Evolutionary conservation across 495 filamentous ascomycete genomes (phyloP).

Genomic region (Platismatia glauca): DNA sequence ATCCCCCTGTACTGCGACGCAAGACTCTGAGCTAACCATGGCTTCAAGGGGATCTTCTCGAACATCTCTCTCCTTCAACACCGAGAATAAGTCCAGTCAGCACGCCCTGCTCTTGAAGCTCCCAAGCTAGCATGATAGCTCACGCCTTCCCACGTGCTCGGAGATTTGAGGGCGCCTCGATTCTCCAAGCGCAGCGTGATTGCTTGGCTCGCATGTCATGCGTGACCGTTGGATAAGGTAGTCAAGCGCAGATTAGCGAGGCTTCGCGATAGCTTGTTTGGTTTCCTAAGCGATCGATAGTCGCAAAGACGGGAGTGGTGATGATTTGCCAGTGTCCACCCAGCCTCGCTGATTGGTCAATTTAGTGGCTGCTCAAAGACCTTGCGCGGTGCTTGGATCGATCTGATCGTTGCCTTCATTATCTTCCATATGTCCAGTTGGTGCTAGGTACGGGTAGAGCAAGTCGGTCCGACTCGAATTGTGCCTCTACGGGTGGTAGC

Average conservation of each 20-base stretch:
- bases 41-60: not conserved
- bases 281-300: not conserved
- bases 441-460: slow-evolving; percentile 10
- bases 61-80: not conserved
- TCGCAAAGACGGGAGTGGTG: not conserved
- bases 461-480: not conserved
- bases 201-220: slow-evolving; percentile 8
- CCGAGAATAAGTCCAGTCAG: not conserved
- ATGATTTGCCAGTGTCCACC: not conserved
- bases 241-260: slow-evolving; percentile 6
- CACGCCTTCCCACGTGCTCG: slow-evolving; percentile 13
- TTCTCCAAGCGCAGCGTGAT: slow-evolving; percentile 11
- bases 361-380: not conserved
- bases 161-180: slow-evolving; percentile 12
- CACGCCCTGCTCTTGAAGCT: not conserved
- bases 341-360: not conserved
- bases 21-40: not conserved
- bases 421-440: slow-evolving; percentile 18
- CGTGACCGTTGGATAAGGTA: not conserved
- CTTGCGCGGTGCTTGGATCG: not conserved
- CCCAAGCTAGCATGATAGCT: not conserved
- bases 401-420: not conserved
- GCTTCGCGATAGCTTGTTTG: not conserved
- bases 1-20: not conserved
- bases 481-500: not conserved